A percentile compares a stretch with the other conserved stretches of the same genome.
Conservation (phyloP, 257 asterid genomes). For the Solanum medicagineum region DNA sequence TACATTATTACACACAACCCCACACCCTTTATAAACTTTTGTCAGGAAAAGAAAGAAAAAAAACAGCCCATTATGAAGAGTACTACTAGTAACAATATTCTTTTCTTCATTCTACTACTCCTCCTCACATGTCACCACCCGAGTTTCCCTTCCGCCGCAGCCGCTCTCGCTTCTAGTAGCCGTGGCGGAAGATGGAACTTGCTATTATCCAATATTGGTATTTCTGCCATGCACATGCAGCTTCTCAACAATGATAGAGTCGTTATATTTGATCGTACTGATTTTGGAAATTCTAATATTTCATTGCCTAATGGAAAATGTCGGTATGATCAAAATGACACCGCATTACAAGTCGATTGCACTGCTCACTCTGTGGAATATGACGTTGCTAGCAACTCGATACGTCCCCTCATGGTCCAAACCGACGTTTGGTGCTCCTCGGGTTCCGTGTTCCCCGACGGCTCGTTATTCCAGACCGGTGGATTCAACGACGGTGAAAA, state of each 20-base stretch:
- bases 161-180: not conserved
- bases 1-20: not conserved
- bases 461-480: constrained; percentile 6
- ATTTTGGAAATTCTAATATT: constrained; percentile 12
- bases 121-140: not conserved
- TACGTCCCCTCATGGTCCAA: constrained; percentile 15
- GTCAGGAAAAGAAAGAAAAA: not conserved
- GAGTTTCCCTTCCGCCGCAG: not conserved
- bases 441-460: constrained; percentile 5
- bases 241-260: constrained; percentile 14
- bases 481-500: constrained; percentile 17
- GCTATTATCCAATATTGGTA: constrained; percentile 1
- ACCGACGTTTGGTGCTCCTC: constrained; percentile 24
- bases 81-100: not conserved
- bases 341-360: not conserved
- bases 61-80: not conserved
- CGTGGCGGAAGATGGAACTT: constrained; percentile 7
- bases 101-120: not conserved
- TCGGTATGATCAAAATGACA: not conserved
- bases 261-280: constrained; percentile 11
- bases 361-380: constrained; percentile 19
- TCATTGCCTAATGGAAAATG: constrained; percentile 11
- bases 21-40: not conserved
- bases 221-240: constrained; percentile 31
- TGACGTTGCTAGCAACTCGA: not conserved